Evolutionary conservation across 2,329 filamentous ascomycete species (phyloP).

Genomic region (Claviceps digitariae): DNA sequence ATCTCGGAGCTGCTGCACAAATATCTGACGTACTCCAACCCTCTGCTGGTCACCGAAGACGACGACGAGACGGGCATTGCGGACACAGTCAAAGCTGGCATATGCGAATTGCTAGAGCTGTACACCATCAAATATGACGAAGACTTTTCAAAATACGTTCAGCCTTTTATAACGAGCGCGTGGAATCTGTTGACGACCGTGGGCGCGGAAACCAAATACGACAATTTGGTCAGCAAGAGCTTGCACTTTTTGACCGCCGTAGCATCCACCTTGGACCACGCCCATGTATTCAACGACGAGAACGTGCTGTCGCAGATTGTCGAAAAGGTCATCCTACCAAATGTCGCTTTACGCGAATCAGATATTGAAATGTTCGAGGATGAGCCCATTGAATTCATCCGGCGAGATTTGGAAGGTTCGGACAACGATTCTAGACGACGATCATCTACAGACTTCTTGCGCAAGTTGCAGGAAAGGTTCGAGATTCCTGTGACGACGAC

Average conservation of each 20-base stretch:
- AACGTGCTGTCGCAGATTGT: conserved; percentile 73
- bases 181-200: conserved; percentile 85
- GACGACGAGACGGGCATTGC: conserved; percentile 77
- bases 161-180: conserved; percentile 75
- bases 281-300: conserved; percentile 72
- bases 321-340: conserved; percentile 90
- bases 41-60: conserved; percentile 69
- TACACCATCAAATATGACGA: conserved; percentile 95
- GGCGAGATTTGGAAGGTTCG: conserved; percentile 86
- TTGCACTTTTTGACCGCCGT: conserved; percentile 90
- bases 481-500: conserved; percentile 73
- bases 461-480: conserved; percentile 79
- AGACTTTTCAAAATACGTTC: conserved; percentile 68
- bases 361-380: conserved; percentile 96
- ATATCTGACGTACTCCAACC: conserved; percentile 81
- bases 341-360: conserved; percentile 80
- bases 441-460: conserved; percentile 87
- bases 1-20: conserved; percentile 78
- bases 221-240: conserved; percentile 86
- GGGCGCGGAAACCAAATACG: conserved; percentile 81
- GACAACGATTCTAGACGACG: conserved; percentile 87
- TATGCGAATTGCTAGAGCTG: conserved; percentile 79
- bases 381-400: conserved; percentile 96
- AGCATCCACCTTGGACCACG: conserved; percentile 63
- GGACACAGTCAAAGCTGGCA: conserved; percentile 82